Evolutionary conservation across 306 rosid species (phyloP).

Genomic region (Parietaria judaica): DNA sequence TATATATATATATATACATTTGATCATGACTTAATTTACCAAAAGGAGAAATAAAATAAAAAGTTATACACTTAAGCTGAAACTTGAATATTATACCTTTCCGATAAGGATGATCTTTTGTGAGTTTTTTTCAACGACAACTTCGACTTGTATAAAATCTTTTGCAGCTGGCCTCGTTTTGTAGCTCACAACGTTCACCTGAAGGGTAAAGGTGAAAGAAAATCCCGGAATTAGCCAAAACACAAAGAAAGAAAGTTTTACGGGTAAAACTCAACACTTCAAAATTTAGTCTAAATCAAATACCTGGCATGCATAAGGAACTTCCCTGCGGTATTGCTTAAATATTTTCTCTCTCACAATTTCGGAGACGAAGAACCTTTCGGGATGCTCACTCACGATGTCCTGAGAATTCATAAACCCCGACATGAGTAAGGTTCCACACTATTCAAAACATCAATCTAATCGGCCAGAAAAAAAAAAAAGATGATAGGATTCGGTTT

Average conservation of each 20-base stretch:
- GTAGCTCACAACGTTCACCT: conserved; percentile 91
- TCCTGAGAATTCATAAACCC: conserved; percentile 48
- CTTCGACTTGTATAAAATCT: conserved; percentile 85
- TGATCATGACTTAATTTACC: background rate
- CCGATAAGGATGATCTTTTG: conserved; percentile 86
- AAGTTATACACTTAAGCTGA: conserved; percentile 3
- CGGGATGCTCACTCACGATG: conserved; percentile 93
- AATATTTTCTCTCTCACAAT: conserved; percentile 93
- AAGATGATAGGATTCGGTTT: too few species aligned
- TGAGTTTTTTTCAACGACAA: conserved; percentile 74
- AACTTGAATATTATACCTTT: conserved; percentile 36
- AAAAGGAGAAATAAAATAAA: background rate
- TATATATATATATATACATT: too few species aligned
- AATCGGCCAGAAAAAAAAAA: too few species aligned
- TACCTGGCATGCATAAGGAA: conserved; percentile 97
- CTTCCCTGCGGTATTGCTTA: conserved; percentile 84
- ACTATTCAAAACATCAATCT: background rate
- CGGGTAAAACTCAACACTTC: background rate
- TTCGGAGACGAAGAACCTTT: conserved; percentile 86
- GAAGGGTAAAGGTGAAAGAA: conserved; percentile 14
- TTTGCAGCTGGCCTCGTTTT: conserved; percentile 80
- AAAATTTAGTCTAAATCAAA: background rate
- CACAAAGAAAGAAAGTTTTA: background rate
- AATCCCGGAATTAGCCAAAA: background rate
- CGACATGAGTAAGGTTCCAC: background rate